Conservation (phyloP, 495 filamentous ascomycete genomes). For the Darksidea phi region DNA sequence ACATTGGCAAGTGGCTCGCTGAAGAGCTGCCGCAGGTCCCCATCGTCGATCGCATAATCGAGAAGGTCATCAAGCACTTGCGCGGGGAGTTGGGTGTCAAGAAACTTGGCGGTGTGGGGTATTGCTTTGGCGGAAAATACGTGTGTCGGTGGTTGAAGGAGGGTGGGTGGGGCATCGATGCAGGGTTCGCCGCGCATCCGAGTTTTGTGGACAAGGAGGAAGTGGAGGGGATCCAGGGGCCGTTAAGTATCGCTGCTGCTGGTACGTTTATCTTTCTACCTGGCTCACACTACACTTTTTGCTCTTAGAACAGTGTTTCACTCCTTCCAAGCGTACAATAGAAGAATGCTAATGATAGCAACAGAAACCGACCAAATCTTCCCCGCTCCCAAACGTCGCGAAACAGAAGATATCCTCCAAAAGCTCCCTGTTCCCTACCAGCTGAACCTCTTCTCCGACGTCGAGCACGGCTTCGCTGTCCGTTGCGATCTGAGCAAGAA, state of each 20-base stretch:
- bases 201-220: constrained; percentile 75
- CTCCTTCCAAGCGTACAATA: not conserved
- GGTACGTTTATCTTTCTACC: constrained; percentile 46
- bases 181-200: constrained; percentile 75
- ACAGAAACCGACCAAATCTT: constrained; percentile 77
- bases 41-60: constrained; percentile 67
- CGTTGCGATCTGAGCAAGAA: constrained; percentile 62
- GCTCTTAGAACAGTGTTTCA: not conserved
- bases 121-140: constrained; percentile 74
- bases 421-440: constrained; percentile 69
- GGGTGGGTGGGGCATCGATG: constrained; percentile 48
- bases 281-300: not conserved
- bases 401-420: constrained; percentile 59
- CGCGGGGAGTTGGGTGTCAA: constrained; percentile 58
- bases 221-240: constrained; percentile 65
- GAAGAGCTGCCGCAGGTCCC: constrained; percentile 48
- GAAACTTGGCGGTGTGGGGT: constrained; percentile 70
- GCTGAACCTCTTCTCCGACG: constrained; percentile 75
- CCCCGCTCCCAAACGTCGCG: constrained; percentile 67
- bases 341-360: not conserved
- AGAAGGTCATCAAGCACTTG: constrained; percentile 58
- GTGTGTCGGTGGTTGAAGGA: constrained; percentile 48
- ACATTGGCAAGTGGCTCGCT: constrained; percentile 58
- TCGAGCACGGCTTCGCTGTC: constrained; percentile 79
- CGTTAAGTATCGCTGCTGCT: constrained; percentile 73